Conservation (phyloP, 805 yeast genomes). For the Pichia thaimueangensis region DNA sequence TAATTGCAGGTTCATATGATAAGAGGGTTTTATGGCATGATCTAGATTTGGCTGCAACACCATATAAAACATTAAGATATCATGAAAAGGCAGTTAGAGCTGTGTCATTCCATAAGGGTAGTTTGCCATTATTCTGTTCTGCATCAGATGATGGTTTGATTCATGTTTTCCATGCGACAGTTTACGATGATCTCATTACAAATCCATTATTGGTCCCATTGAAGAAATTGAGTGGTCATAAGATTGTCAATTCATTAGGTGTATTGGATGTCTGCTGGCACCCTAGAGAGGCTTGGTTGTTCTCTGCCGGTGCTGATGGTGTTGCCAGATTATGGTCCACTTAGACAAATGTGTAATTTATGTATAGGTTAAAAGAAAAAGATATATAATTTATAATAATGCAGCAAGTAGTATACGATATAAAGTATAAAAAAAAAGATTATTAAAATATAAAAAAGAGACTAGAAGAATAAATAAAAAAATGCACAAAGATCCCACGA, state of each 20-base stretch:
- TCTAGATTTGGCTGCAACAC: conserved; percentile 79
- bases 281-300: conserved; percentile 97
- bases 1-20: conserved; percentile 87
- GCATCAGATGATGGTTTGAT: conserved; percentile 92
- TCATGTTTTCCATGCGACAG: conserved; percentile 94
- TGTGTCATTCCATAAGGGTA: conserved; percentile 78
- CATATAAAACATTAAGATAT: conserved; percentile 91
- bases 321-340: conserved; percentile 96
- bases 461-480: too few relatives aligned
- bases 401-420: too few relatives aligned
- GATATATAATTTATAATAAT: neutral
- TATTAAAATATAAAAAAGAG: too few relatives aligned
- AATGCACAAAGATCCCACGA: too few relatives aligned
- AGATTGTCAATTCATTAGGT: conserved; percentile 72
- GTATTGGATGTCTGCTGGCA: conserved; percentile 90
- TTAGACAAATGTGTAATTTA: too few relatives aligned
- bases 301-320: conserved; percentile 95
- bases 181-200: conserved; percentile 90
- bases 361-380: too few relatives aligned
- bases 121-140: conserved; percentile 84
- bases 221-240: conserved; percentile 90
- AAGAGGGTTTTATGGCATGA: conserved; percentile 97
- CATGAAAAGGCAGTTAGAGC: conserved; percentile 92
- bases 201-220: conserved; percentile 94
- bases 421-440: too few relatives aligned